Conservation (phyloP, 1,139 yeast species). For the Wickerhamomyces sp. region DNA sequence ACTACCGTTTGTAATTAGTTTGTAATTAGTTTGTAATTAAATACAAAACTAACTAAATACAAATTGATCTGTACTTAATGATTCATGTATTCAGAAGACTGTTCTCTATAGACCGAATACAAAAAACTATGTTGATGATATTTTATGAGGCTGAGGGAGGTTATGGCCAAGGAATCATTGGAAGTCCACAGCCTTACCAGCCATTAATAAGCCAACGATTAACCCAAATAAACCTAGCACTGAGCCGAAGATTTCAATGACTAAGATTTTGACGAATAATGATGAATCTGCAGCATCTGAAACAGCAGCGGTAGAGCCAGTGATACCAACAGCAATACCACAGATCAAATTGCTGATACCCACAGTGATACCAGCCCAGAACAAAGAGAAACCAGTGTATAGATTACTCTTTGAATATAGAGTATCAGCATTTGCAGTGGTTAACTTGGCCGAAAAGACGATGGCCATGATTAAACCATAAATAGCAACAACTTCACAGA, state of each 20-base stretch:
- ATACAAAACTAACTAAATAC: neutral
- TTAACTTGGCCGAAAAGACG: constrained; percentile 87
- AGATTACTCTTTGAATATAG: constrained; percentile 78
- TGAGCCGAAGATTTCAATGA: constrained; percentile 95
- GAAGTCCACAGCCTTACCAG: constrained; percentile 89
- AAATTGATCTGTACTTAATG: too few relatives aligned
- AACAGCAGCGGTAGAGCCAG: constrained; percentile 97
- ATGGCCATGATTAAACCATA: constrained; percentile 98
- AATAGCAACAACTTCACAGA: constrained; percentile 99
- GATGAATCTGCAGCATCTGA: constrained; percentile 98
- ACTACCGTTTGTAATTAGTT: neutral
- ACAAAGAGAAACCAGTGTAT: constrained; percentile 89
- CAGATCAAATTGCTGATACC: constrained; percentile 91
- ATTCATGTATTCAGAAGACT: too few relatives aligned
- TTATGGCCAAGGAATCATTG: too few relatives aligned
- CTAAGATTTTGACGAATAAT: constrained; percentile 90
- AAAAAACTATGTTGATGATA: too few relatives aligned
- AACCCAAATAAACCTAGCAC: constrained; percentile 92
- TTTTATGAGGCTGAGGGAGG: too few relatives aligned
- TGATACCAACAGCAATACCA: constrained; percentile 96
- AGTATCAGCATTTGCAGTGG: constrained; percentile 58
- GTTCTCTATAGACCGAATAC: too few relatives aligned
- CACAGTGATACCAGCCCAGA: constrained; percentile 98
- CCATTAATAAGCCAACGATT: constrained; percentile 95
- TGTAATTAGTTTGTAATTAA: neutral